Evolutionary conservation across 371 early-diverging fungal species (phyloP).

Genomic region (Rhizoclosmatium hyalinum): DNA sequence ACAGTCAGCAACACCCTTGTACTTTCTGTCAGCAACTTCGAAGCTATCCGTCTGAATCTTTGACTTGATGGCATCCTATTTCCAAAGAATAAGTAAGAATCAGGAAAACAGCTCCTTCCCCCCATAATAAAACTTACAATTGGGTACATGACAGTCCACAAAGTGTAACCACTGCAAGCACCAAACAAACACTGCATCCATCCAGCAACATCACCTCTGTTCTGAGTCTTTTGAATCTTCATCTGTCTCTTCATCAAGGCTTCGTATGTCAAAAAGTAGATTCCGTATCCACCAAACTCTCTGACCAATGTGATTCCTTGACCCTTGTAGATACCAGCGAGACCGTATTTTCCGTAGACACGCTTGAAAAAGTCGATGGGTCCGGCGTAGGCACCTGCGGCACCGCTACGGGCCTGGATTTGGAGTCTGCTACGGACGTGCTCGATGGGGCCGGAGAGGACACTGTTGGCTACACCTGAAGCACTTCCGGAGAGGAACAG

Average conservation of each 20-base stretch:
- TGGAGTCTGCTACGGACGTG: constrained; percentile 64
- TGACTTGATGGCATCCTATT: constrained; percentile 57
- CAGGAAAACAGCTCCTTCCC: not conserved
- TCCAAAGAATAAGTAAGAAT: not conserved
- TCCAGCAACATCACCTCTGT: constrained; percentile 45
- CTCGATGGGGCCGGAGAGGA: constrained; percentile 63
- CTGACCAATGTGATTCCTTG: constrained; percentile 59
- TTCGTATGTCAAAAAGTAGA: constrained; percentile 56
- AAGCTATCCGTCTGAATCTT: constrained; percentile 61
- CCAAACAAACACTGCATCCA: constrained; percentile 60
- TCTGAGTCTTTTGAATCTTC: constrained; percentile 35
- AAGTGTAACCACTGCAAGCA: constrained; percentile 52
- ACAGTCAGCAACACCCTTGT: constrained; percentile 52
- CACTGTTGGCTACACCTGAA: constrained; percentile 57
- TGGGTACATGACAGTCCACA: constrained; percentile 60
- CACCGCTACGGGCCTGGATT: constrained; percentile 46
- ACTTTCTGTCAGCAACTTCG: constrained; percentile 41
- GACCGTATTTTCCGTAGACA: constrained; percentile 46
- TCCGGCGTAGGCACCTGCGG: constrained; percentile 44
- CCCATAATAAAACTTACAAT: constrained; percentile 35
- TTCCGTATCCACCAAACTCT: constrained; percentile 55
- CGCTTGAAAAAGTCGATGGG: constrained; percentile 56
- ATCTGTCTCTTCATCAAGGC: constrained; percentile 54
- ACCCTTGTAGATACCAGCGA: constrained; percentile 60
- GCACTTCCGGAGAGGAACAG: constrained; percentile 57